These are phyloP conservation scores for Vanrija humicola DNA, from an alignment of 1,284 basidiomycete species.

Conservation along the genomic window DNA sequence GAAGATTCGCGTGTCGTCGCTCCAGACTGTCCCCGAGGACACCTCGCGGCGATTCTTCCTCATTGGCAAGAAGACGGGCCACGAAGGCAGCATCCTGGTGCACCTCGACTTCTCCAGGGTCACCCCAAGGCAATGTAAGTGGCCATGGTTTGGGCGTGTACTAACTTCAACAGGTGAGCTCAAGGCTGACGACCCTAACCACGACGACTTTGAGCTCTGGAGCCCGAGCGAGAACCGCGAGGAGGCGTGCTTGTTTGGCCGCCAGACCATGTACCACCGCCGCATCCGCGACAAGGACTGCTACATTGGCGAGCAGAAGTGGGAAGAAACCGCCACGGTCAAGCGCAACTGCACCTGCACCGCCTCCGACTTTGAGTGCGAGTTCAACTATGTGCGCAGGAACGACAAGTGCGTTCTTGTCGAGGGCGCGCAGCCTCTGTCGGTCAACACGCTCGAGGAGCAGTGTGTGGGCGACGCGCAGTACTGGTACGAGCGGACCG, in stretches of 20 bases:
- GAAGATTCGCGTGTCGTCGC: conserved; percentile 67
- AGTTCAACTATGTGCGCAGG: conserved; percentile 75
- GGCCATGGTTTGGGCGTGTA: neutral
- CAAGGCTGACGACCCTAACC: conserved; percentile 63
- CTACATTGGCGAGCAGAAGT: conserved; percentile 65
- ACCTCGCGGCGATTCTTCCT: conserved; percentile 88
- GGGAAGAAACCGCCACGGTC: conserved; percentile 55
- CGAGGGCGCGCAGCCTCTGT: conserved; percentile 61
- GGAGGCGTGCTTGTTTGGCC: conserved; percentile 78
- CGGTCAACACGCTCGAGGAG: conserved; percentile 52
- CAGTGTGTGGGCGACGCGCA: conserved; percentile 51
- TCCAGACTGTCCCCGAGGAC: conserved; percentile 86
- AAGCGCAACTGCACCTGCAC: conserved; percentile 71
- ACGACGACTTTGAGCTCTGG: conserved; percentile 94
- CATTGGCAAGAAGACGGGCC: conserved; percentile 62
- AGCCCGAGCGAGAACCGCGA: conserved; percentile 77
- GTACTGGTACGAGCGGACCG: conserved; percentile 81
- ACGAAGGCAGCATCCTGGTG: conserved; percentile 62
- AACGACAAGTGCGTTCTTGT: conserved; percentile 68
- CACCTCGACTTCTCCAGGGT: conserved; percentile 86
- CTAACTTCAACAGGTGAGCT: conserved; percentile 57
- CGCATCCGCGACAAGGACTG: conserved; percentile 75
- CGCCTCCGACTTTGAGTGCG: conserved; percentile 82
- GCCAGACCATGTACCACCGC: conserved; percentile 83
- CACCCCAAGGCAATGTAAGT: conserved; percentile 67